A percentile compares a stretch with the other conserved stretches of the same genome.
phyloP scores from a whole-genome alignment of 225 moss, liverwort and hornwort species.

The Polytrichum formosum region DNA sequence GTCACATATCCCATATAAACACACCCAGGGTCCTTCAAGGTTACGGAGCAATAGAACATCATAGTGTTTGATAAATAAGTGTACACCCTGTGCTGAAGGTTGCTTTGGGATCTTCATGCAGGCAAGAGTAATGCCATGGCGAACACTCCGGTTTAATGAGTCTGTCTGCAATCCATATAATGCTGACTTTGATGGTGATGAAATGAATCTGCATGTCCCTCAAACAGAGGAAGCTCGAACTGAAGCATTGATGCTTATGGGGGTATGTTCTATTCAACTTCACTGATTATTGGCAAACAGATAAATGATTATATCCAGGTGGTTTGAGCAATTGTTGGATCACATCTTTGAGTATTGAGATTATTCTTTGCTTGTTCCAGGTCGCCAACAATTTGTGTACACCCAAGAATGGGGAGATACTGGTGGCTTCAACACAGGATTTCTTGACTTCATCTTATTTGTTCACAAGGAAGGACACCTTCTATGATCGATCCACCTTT shows the following conservation, averaged over 20 bases:
- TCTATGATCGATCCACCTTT: slow-evolving; percentile 92
- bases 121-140: slow-evolving; percentile 97
- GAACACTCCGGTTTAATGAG: slow-evolving; percentile 93
- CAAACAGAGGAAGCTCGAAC: slow-evolving; percentile 99
- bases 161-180: slow-evolving; percentile 99
- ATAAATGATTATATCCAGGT: no score
- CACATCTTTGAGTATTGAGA: no score
- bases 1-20: no score
- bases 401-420: slow-evolving; percentile 95
- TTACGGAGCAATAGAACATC: no score
- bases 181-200: slow-evolving; percentile 99
- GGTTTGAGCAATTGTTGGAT: no score
- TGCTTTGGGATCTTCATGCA: slow-evolving; percentile 37
- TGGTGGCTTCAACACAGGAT: slow-evolving; percentile 98
- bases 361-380: slow-evolving; percentile 30
- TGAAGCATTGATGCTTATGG: slow-evolving; percentile 96
- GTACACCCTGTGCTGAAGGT: slow-evolving; percentile 18
- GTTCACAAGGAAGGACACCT: slow-evolving; percentile 90
- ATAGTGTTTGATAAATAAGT: no score
- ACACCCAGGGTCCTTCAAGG: no score
- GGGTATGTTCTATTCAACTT: slow-evolving; percentile 37
- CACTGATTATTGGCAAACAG: no score
- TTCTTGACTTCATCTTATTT: slow-evolving; percentile 92
- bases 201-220: slow-evolving; percentile 99
- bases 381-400: slow-evolving; percentile 94